phyloP scores from a whole-genome alignment of 2,329 filamentous ascomycete genomes.

The Fusarium anthophilum region DNA sequence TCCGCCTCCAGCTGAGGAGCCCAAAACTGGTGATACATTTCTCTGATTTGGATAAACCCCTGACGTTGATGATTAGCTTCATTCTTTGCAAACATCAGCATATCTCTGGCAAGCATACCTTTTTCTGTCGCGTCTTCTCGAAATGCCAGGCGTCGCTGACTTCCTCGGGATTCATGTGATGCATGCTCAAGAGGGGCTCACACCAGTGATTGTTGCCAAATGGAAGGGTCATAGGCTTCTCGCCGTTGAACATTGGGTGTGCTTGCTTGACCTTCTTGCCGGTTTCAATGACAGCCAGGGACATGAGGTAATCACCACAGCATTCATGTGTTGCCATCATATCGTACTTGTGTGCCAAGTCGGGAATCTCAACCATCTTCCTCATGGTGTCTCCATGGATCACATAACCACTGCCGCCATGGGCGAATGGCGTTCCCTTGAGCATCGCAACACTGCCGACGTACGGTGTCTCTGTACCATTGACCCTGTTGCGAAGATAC shows the following conservation, averaged over 20 bases:
- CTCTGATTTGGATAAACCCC: slow-evolving; percentile 57
- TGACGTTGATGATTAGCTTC: slow-evolving; percentile 38
- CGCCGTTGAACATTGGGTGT: slow-evolving; percentile 65
- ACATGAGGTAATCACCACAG: slow-evolving; percentile 63
- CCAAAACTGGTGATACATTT: slow-evolving; percentile 61
- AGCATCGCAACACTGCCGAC: slow-evolving; percentile 62
- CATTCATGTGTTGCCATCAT: slow-evolving; percentile 54
- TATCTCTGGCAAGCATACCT: slow-evolving; percentile 46
- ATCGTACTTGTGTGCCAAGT: slow-evolving; percentile 59
- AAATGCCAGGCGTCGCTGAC: slow-evolving; percentile 62
- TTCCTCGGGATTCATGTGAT: slow-evolving; percentile 63
- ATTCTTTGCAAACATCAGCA: no score
- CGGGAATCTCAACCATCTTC: slow-evolving; percentile 55
- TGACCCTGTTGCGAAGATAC: slow-evolving; percentile 57
- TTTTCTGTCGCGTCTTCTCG: slow-evolving; percentile 58
- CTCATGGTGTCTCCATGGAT: slow-evolving; percentile 63
- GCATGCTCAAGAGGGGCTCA: slow-evolving; percentile 66
- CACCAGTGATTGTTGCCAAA: slow-evolving; percentile 63
- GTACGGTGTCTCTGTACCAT: slow-evolving; percentile 57
- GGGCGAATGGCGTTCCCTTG: slow-evolving; percentile 59
- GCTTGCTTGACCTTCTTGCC: slow-evolving; percentile 54
- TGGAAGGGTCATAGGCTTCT: slow-evolving; percentile 62
- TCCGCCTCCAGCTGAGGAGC: slow-evolving; percentile 52
- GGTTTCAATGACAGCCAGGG: slow-evolving; percentile 57
- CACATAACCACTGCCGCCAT: slow-evolving; percentile 67